Evolutionary conservation across 495 filamentous ascomycete genomes (phyloP), one percentile per base, ranked within the genome.

Genomic region (Podospora appendiculata): DNA sequence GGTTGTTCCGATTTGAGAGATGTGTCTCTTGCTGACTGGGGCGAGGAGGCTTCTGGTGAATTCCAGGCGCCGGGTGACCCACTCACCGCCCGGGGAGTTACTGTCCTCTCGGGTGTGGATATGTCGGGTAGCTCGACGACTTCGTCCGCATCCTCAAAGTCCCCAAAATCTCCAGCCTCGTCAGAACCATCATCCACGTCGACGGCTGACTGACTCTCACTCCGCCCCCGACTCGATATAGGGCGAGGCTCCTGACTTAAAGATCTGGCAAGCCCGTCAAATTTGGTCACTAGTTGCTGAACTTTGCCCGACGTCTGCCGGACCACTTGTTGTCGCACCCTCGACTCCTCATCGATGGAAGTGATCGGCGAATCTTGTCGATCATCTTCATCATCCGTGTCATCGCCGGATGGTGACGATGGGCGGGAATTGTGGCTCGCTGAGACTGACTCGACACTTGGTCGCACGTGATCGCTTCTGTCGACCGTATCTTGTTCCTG

Each of bases 341-440:
- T 68, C 8, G 66, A 62, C 16, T 77, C 77, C 19, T 80, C 77
- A 48, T 80, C 77, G 38, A 78, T 65, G n/a, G 76, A 76, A 2
- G 75, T 78, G n/a, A 76, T 65, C 7, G 77, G 77, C 0, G 75
- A 80, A 33, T 78, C 75, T 53, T 70, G 68, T 2, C 55, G 58
- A 1, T 65, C 66, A 25, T 65, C 59, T 19, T 66, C 66, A 34
- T 62, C 64, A 35, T 67, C 68, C 34, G 70, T 78, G 14, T 69
- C 65, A 10, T 70, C 59, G 6, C 66, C 71, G 8, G 62, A 72
- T 2, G 66, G 65, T 4, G 74, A 73, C 5, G 73, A 68, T 11
- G 72, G 57, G 19, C 68, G 61, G 6, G 58, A 54, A 46, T 62
- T 58, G 17, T 59, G 59, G 8, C 39, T 38, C 8, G 56, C 25